phyloP scores from a whole-genome alignment of 176 grass and related monocot species.

The Cenchrus purpureus region DNA sequence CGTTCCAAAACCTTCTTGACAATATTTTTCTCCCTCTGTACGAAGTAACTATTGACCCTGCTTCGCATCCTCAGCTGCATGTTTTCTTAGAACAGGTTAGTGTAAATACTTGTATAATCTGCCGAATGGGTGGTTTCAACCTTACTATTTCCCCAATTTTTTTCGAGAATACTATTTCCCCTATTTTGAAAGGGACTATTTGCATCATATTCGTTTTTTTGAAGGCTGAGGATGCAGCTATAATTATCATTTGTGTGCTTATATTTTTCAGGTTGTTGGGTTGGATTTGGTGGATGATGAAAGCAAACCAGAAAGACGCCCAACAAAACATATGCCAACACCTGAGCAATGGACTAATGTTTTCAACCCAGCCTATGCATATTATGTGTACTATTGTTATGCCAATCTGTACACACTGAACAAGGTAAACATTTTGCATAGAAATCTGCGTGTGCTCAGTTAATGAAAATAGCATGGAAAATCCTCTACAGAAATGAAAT shows the following conservation, averaged over 20 bases:
- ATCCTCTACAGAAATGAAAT: background rate
- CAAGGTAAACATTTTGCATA: conserved; percentile 57
- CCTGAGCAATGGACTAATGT: conserved; percentile 91
- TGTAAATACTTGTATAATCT: conserved; percentile 26
- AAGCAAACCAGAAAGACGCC: conserved; percentile 97
- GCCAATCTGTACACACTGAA: conserved; percentile 90
- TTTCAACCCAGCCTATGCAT: conserved; percentile 94
- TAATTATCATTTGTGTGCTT: background rate
- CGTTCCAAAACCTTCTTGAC: conserved; percentile 94
- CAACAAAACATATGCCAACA: conserved; percentile 93
- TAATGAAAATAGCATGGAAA: conserved; percentile 1
- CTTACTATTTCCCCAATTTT: background rate
- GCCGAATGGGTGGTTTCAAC: background rate
- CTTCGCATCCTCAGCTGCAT: conserved; percentile 93
- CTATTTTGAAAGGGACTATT: conserved; percentile 3
- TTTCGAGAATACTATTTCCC: background rate
- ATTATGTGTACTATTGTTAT: conserved; percentile 97
- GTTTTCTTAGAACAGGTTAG: conserved; percentile 93
- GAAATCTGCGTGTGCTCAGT: background rate
- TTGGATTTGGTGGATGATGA: conserved; percentile 99
- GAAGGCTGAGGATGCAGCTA: background rate
- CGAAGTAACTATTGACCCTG: conserved; percentile 85
- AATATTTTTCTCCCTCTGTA: conserved; percentile 97
- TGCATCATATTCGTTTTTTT: background rate
- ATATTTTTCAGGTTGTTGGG: conserved; percentile 74